A percentile compares a stretch with the other conserved stretches of the same genome.
Evolutionary conservation across 202 grass and related monocot species (phyloP).

Genomic region (Musa balbisiana): DNA sequence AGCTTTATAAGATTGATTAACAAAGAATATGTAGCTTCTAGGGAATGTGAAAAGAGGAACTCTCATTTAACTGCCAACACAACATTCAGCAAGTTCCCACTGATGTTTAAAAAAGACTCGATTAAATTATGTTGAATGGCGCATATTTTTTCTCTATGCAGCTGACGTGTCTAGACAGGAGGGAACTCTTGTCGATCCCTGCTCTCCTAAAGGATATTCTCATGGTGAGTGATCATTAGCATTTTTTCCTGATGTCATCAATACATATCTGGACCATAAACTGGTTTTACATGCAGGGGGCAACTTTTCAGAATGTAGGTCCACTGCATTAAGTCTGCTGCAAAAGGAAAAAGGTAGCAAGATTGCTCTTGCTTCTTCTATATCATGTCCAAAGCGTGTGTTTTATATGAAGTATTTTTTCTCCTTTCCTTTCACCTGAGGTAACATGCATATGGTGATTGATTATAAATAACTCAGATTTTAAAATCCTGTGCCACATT

Average conservation of each 20-base stretch:
- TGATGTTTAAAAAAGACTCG: neutral
- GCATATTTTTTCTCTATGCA: neutral
- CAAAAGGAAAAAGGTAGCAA: conserved; percentile 74
- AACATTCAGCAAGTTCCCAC: neutral
- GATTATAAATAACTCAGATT: neutral
- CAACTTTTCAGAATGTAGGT: conserved; percentile 84
- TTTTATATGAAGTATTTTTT: neutral
- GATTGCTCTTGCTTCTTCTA: neutral
- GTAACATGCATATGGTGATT: too few species aligned
- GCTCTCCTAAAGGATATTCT: conserved; percentile 68
- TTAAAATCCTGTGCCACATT: neutral
- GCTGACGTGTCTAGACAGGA: conserved; percentile 38
- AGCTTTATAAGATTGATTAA: neutral
- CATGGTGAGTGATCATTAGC: conserved; percentile 29
- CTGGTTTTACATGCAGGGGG: conserved; percentile 45
- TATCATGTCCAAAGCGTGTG: neutral
- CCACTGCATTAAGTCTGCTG: conserved; percentile 44
- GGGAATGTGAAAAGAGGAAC: too few species aligned
- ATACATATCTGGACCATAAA: conserved; percentile 36
- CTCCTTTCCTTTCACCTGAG: neutral
- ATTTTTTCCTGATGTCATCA: conserved; percentile 16
- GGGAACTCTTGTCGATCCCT: conserved; percentile 55
- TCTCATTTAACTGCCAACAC: too few species aligned
- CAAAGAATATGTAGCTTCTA: neutral
- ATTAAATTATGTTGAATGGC: too few species aligned